phyloP scores from a whole-genome alignment of 306 rosid genomes.

The Psophocarpus tetragonolobus region DNA sequence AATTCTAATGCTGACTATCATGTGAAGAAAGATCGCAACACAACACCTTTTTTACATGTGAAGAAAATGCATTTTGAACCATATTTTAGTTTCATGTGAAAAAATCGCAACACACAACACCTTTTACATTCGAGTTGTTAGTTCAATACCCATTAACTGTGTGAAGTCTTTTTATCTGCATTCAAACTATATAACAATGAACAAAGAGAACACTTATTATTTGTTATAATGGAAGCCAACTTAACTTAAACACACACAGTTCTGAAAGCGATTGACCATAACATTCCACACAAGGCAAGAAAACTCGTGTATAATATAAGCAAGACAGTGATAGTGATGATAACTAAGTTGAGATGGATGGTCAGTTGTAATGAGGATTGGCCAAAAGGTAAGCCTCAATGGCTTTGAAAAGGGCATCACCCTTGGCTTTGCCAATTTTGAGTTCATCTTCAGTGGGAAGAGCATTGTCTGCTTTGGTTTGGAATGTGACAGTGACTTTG shows the following conservation, averaged over 20 bases:
- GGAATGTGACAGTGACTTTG: background rate
- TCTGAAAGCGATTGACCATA: no score
- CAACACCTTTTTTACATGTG: no score
- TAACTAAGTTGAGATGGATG: background rate
- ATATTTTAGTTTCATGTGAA: no score
- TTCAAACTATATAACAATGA: no score
- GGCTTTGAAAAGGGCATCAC: conserved; percentile 47
- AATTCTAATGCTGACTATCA: no score
- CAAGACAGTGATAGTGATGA: background rate
- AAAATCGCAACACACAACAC: no score
- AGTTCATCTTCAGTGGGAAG: background rate
- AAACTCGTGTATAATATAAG: background rate
- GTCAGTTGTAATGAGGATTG: conserved; percentile 34
- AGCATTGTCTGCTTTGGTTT: background rate
- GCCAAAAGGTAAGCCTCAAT: conserved; percentile 47
- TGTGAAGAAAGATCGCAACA: no score
- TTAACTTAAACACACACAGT: background rate
- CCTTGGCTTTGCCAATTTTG: conserved; percentile 36
- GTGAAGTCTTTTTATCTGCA: no score
- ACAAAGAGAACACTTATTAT: background rate
- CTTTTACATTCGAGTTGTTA: no score
- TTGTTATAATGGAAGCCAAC: background rate
- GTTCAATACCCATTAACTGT: no score
- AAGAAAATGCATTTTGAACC: no score
- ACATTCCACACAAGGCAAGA: background rate